Evolutionary conservation across 2,329 filamentous ascomycete species (phyloP), one percentile per base, ranked within the genome.

Genomic region (Nemania abortiva): DNA sequence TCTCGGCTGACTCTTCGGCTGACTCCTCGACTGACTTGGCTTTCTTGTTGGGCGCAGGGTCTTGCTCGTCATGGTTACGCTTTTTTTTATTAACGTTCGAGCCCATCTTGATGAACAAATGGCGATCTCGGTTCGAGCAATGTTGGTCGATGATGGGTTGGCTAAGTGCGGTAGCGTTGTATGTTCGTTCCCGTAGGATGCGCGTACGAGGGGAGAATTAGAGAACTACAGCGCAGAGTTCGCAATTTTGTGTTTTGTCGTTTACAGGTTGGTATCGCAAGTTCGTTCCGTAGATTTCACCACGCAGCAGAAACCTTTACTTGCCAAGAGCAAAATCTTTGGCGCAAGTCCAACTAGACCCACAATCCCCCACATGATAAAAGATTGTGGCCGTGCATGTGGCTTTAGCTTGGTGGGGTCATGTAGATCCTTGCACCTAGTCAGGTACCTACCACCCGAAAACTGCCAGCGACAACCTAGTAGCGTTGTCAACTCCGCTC

Each of bases 21-120:
- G 31, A 9, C 13, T 10, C 52, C 3, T 54, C 52, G 1, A 3
- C 15, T 15, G 52, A 34, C 11, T 10, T 54, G 52, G 15, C 27
- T 29, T 54, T 54, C n/a, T 54, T 54, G 52, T 54, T 54, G 27
- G 52, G 52, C 29, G 9, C 10, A 34, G 52, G 18, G 18, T 34
- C 52, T 54, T 34, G 52, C 13, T 54, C 52, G 27, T 31, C 52
- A 54, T 34, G 52, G 52, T n/a, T 34, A 34, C 52, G 52, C 52
- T 54, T 54, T 34, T 54, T 54, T 34, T 54, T 54, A 54, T 20
- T 54, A 2, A 10, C 29, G 18, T 54, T 54, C 52, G 27, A 34
- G 4, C 11, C 52, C 52, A 54, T 54, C 27, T 20, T 31, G 29
- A 18, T n/a, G n/a, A n/a, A 47, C 52, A 4, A 54, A 11, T 11